These are phyloP conservation scores for Ascomycota sp. DNA, from an alignment of 2,329 filamentous ascomycete genomes.

Conservation along the genomic window DNA sequence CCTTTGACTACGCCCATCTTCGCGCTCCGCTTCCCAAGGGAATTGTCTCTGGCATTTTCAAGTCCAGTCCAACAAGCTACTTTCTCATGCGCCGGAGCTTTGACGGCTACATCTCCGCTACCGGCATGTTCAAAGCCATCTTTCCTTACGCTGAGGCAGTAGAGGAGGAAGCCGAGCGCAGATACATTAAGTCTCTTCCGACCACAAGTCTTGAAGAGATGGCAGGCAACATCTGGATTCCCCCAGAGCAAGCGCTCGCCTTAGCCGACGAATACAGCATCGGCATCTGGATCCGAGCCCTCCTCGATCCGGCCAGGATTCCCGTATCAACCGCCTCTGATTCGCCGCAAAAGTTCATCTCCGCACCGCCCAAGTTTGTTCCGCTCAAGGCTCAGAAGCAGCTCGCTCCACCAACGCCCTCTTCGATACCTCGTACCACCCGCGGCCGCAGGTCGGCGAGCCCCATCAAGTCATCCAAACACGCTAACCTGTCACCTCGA, in stretches of 20 bases:
- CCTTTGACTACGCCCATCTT: conserved; percentile 91
- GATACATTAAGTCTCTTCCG: conserved; percentile 63
- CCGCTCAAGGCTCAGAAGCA: conserved; percentile 22
- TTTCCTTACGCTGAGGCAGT: conserved; percentile 56
- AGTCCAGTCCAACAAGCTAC: conserved; percentile 74
- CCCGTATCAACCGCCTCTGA: conserved; percentile 33
- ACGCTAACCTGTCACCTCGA: conserved; percentile 29
- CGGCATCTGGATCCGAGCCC: conserved; percentile 70
- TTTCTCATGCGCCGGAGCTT: conserved; percentile 86
- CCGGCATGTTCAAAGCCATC: conserved; percentile 82
- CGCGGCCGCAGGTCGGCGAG: conserved; percentile 37
- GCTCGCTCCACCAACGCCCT: conserved; percentile 28
- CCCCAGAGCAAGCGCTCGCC: conserved; percentile 58
- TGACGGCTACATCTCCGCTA: conserved; percentile 69
- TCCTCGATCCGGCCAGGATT: conserved; percentile 77
- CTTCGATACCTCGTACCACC: conserved; percentile 21
- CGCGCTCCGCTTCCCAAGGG: conserved; percentile 84
- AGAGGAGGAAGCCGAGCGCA: conserved; percentile 59
- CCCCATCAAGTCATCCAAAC: conserved; percentile 28
- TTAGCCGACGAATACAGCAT: conserved; percentile 80
- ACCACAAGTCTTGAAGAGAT: conserved; percentile 81
- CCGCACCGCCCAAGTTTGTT: conserved; percentile 64
- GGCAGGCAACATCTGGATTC: conserved; percentile 92
- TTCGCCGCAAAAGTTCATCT: conserved; percentile 55
- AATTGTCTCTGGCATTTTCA: conserved; percentile 82